Evolutionary conservation across 192 early-diverging fungal species (phyloP).

Genomic region (Coemansia sp.): DNA sequence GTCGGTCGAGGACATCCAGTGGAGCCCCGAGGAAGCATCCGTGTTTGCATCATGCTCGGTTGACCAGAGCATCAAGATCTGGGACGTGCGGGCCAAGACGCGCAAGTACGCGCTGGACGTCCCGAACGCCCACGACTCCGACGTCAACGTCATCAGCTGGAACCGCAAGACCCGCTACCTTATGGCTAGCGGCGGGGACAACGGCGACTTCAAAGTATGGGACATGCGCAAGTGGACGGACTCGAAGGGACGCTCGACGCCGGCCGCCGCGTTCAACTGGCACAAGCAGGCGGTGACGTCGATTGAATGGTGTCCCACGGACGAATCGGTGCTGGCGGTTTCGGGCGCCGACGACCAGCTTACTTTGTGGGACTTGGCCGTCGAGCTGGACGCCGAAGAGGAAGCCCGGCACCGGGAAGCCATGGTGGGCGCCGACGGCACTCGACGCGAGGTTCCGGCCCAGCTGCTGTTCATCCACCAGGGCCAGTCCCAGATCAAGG

Average conservation of each 20-base stretch:
- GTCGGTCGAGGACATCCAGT: conserved; percentile 96
- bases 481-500: conserved; percentile 92
- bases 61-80: conserved; percentile 91
- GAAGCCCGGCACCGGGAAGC: conserved; percentile 58
- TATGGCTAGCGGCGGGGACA: conserved; percentile 89
- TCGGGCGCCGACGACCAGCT: conserved; percentile 94
- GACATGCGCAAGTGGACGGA: conserved; percentile 72
- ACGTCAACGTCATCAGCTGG: conserved; percentile 98
- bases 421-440: conserved; percentile 55
- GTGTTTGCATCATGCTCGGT: conserved; percentile 93
- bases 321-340: conserved; percentile 87
- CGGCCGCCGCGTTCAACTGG: conserved; percentile 94
- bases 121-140: conserved; percentile 72
- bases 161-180: conserved; percentile 82
- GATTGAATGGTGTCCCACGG: conserved; percentile 95
- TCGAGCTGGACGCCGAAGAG: conserved; percentile 94
- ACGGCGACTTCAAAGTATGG: conserved; percentile 94
- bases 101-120: conserved; percentile 68
- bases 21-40: conserved; percentile 84
- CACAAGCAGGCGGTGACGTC: conserved; percentile 89
- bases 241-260: conserved; percentile 52
- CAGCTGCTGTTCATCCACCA: conserved; percentile 94
- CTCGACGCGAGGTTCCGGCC: conserved; percentile 79
- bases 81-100: conserved; percentile 85
- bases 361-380: conserved; percentile 96